Base-by-base conservation (phyloP, 108 stramenopile genomes). In the Skeletonema grethae region DNA sequence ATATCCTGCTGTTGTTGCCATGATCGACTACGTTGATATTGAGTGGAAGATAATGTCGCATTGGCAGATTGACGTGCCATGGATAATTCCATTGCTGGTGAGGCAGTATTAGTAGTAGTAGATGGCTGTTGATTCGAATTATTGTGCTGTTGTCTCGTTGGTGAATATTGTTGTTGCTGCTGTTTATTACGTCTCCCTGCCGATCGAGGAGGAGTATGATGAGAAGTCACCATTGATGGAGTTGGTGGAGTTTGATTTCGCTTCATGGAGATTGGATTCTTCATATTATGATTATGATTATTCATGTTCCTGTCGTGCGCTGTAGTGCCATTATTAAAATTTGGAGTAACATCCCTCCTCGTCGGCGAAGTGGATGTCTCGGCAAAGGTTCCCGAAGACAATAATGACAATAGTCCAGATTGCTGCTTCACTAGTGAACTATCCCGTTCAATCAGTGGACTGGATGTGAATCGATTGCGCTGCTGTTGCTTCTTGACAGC, bases 1-100 rank as follows among this genome's bases (percentile, higher is more conserved):
- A 34, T 7, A 38, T 34, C 8, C 6, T 34, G 34, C 1, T 48
- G 18, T 20, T 43, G 22, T 53, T 53, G 50, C 18, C 8, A 10
- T 11, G 36, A 38, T 11, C 36, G 8, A 11, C 10, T 38, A 38
- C 36, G 36, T 38, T 38, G 36, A 38, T 38, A 38, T 38, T 38
- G 36, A 11, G 36, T 8, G 2, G 36, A 38, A 0, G 36, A 38
- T 11, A 22, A 4, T 0, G 31, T 46, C 0, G 30, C 41, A 43
- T 57, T 58, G 36, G 72, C 72, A 41, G 64, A 45, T 53, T 58
- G 63, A 45, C 57, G 64, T 8, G 72, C 72, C 24, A 57, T 12
- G 36, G 62, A 63, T 25, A 73, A 38, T 46, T 73, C 72, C 55
- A 73, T 50, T 15, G 72, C 72, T 7, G 72, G 64, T 11, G 63